Conservation (phyloP, 176 grass and related monocot genomes). For the Triticum aestivum region IWGSC_CS_RefSeq_v2.1 NC_057802.1:54917526-54918025, state of each 20-base stretch:
- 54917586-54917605: not conserved
- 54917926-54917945: conserved; percentile 8
- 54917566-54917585: not conserved
- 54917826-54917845: not conserved
- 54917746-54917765: not conserved
- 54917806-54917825: not conserved
- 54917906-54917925: conserved; percentile 7
- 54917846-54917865: not conserved
- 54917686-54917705: not conserved
- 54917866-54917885: conserved; percentile 20
- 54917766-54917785: not conserved
- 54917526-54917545: not conserved
- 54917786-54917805: not conserved
- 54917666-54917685: not conserved
- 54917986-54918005: conserved; percentile 12
- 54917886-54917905: conserved; percentile 42
- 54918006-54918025: not conserved
- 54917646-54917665: not conserved
- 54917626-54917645: not conserved
- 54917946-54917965: conserved; percentile 12
- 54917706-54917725: not conserved
- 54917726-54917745: not conserved
- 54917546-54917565: not conserved
- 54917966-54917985: conserved; percentile 34
- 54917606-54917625: not conserved